These are phyloP conservation scores for Microbotryum saponariae DNA, from an alignment of 1,284 basidiomycete genomes.

Conservation along the genomic window DNA sequence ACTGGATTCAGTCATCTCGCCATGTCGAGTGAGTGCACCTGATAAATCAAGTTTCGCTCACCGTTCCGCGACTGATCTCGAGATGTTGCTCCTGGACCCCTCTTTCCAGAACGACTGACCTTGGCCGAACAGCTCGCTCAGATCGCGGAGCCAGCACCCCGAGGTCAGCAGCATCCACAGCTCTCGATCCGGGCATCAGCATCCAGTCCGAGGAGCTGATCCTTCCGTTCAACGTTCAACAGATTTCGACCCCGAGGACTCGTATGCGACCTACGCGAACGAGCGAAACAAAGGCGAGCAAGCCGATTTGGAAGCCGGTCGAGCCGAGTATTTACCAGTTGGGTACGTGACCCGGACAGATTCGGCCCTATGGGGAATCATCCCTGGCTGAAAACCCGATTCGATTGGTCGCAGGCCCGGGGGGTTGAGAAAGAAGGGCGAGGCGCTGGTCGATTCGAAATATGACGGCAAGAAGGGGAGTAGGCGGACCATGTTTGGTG, in stretches of 20 bases:
- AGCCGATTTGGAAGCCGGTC: constrained; percentile 43
- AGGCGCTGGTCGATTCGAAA: constrained; percentile 48
- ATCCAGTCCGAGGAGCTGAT: background rate
- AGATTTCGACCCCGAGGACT: constrained; percentile 74
- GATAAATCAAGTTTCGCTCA: background rate
- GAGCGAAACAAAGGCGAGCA: constrained; percentile 31
- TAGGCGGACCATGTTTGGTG: constrained; percentile 52
- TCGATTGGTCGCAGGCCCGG: constrained; percentile 51
- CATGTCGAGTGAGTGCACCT: background rate
- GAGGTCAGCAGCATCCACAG: constrained; percentile 46
- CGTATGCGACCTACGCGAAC: constrained; percentile 43
- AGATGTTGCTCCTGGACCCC: background rate
- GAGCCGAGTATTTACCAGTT: constrained; percentile 74
- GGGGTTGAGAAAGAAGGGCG: constrained; percentile 53
- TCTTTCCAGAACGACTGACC: constrained; percentile 39
- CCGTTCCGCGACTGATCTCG: background rate
- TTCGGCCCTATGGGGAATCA: too few species aligned
- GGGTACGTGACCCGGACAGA: constrained; percentile 50
- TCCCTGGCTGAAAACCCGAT: too few species aligned
- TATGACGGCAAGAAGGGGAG: constrained; percentile 63
- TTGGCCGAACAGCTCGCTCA: constrained; percentile 74
- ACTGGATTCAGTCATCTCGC: constrained; percentile 5
- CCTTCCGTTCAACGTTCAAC: background rate
- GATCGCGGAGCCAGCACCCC: constrained; percentile 61
- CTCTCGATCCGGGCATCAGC: too few species aligned